phyloP scores from a whole-genome alignment of 2,329 filamentous ascomycete species.

The Sporothrix dimorphospora region DNA sequence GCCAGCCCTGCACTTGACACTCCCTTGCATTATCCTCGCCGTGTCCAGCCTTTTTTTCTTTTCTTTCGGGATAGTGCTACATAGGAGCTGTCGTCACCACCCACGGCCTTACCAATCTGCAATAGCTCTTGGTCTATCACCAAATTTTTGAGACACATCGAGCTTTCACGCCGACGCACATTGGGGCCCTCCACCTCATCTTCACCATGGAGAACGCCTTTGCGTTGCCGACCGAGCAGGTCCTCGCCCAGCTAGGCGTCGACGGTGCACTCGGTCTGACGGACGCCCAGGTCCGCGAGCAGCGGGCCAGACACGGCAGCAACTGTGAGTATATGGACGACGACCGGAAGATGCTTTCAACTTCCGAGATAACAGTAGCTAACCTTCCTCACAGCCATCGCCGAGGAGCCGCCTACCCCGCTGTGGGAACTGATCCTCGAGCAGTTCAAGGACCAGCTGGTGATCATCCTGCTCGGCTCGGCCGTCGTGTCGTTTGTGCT shows the following conservation, averaged over 20 bases:
- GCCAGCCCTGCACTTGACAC: constrained; percentile 1
- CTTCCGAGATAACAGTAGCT: neutral
- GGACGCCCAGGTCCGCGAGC: constrained; percentile 59
- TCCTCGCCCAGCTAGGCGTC: constrained; percentile 62
- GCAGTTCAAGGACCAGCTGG: constrained; percentile 98
- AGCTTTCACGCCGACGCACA: neutral
- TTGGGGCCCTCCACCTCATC: constrained; percentile 2
- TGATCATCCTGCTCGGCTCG: constrained; percentile 90
- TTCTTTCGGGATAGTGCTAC: neutral
- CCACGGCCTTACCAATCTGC: neutral
- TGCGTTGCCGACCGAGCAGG: constrained; percentile 58
- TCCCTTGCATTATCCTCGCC: neutral
- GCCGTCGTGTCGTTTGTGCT: constrained; percentile 92
- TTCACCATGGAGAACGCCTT: constrained; percentile 65
- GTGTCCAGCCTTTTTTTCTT: neutral
- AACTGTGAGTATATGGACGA: constrained; percentile 58
- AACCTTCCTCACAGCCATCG: constrained; percentile 51
- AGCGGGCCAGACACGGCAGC: constrained; percentile 63
- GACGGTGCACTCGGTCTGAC: constrained; percentile 59
- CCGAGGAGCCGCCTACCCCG: constrained; percentile 92
- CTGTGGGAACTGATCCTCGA: constrained; percentile 96
- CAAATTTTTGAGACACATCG: neutral
- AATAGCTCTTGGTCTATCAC: neutral
- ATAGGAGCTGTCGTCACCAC: neutral
- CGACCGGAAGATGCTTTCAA: neutral